phyloP scores from a whole-genome alignment of 371 early-diverging fungal species.

The Mortierella polycephala region DNA sequence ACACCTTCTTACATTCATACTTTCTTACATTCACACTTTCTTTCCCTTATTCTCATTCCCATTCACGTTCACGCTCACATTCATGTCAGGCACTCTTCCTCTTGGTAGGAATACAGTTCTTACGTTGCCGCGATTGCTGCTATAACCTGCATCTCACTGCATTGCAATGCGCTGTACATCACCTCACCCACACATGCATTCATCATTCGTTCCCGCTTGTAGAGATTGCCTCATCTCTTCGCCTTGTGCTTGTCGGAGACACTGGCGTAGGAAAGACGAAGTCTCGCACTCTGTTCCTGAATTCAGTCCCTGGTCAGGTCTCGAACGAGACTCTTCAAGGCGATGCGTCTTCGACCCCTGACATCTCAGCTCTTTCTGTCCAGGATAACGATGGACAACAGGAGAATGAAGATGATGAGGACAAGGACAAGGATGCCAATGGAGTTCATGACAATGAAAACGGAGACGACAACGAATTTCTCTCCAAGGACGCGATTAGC shows the following conservation, averaged over 20 bases:
- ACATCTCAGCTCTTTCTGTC: constrained; percentile 75
- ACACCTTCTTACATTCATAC: too few relatives aligned
- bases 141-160: background rate
- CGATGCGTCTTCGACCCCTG: constrained; percentile 73
- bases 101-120: constrained; percentile 23
- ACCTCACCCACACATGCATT: background rate
- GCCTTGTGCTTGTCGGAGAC: constrained; percentile 57
- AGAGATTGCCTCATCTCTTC: constrained; percentile 53
- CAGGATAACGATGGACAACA: constrained; percentile 2
- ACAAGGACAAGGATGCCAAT: constrained; percentile 1
- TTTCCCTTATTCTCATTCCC: background rate
- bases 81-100: constrained; percentile 46
- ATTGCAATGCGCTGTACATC: background rate
- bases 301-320: constrained; percentile 64
- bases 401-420: background rate
- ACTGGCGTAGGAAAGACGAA: constrained; percentile 85
- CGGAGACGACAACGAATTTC: constrained; percentile 6
- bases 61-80: too few relatives aligned
- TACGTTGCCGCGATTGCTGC: background rate
- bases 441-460: background rate
- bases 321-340: constrained; percentile 59
- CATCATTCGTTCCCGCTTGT: constrained; percentile 1
- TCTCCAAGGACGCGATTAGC: constrained; percentile 30
- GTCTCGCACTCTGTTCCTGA: constrained; percentile 75
- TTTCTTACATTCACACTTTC: background rate